Evolutionary conservation across 192 early-diverging fungal species (phyloP).

Genomic region (Backusella westeae): DNA sequence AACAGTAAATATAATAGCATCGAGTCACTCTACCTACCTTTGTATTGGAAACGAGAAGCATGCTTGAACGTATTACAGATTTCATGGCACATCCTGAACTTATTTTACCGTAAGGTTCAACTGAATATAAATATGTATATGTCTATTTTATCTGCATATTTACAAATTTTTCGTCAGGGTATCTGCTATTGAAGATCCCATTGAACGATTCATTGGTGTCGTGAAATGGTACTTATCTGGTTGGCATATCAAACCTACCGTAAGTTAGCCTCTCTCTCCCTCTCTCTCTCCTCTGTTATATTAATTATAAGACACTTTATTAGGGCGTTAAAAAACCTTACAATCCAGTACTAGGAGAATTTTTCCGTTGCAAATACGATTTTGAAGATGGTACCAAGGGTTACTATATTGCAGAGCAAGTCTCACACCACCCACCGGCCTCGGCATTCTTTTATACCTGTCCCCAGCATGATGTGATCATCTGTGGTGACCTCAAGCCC

Average conservation of each 20-base stretch:
- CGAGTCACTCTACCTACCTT: conserved; percentile 94
- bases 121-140: no score
- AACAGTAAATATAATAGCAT: conserved; percentile 33
- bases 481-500: conserved; percentile 80
- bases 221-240: conserved; percentile 87
- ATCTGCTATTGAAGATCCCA: conserved; percentile 62
- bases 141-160: no score
- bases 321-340: conserved; percentile 93
- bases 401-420: conserved; percentile 86
- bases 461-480: conserved; percentile 76
- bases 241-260: conserved; percentile 92
- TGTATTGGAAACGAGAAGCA: conserved; percentile 92
- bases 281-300: not conserved
- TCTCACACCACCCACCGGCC: conserved; percentile 92
- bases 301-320: not conserved
- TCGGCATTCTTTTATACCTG: conserved; percentile 80
- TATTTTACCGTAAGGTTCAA: conserved; percentile 59
- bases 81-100: conserved; percentile 93
- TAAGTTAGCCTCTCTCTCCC: conserved; percentile 25
- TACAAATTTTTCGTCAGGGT: not conserved
- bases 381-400: conserved; percentile 68
- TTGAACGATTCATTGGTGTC: conserved; percentile 79
- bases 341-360: conserved; percentile 91
- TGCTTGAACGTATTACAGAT: conserved; percentile 96
- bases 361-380: conserved; percentile 79